Base-by-base conservation (phyloP, 2,329 filamentous ascomycete species). In the Colletotrichum tropicale region DNA sequence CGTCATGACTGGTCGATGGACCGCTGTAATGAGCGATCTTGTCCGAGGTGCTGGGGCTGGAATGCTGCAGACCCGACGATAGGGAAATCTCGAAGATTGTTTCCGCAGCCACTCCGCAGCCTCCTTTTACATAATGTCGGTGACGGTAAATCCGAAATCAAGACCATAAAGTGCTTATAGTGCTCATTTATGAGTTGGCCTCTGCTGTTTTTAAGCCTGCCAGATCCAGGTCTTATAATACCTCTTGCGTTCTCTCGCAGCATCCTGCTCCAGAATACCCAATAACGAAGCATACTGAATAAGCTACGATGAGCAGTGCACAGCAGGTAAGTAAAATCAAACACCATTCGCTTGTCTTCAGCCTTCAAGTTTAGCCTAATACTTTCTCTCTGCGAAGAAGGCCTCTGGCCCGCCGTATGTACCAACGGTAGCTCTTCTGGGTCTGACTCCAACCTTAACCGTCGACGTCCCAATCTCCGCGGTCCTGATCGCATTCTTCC, bases 201-300 rank as follows among this genome's bases (percentile, higher is more conserved):
- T 52, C n/a, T 13, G 3, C 21, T 52, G 0, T 52, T 52, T 10
- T 1, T 0, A 13, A 52, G 43, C 13, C 43, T 21, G n/a, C 43
- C 10, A 21, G 6, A 1, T 13, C 1, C n/a, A 21, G 12, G n/a
- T n/a, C 1, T 7, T 5, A 3, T 6, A 4, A 5, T 4, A 8
- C 5, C 6, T 52, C 6, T 13, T 8, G 12, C n/a, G 12, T 52
- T 24, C 4, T 52, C 10, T 52, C n/a, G 10, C n/a, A 24, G 12
- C 43, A 13, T 52, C n/a, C n/a, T 8, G 6, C 43, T 48, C 4
- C 38, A n/a, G 10, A n/a, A 48, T 2, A 48, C 9, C 38, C 1
- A 12, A 13, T 5, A 52, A 13, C n/a, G 43, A 52, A 21, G 43
- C 43, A 52, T 52, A 52, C 1, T 13, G 3, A 13, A 52, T 2